Evolutionary conservation across 352 stramenopile genomes (phyloP), one percentile per base, ranked within the genome.

Genomic region (Globisporangium polare): DNA sequence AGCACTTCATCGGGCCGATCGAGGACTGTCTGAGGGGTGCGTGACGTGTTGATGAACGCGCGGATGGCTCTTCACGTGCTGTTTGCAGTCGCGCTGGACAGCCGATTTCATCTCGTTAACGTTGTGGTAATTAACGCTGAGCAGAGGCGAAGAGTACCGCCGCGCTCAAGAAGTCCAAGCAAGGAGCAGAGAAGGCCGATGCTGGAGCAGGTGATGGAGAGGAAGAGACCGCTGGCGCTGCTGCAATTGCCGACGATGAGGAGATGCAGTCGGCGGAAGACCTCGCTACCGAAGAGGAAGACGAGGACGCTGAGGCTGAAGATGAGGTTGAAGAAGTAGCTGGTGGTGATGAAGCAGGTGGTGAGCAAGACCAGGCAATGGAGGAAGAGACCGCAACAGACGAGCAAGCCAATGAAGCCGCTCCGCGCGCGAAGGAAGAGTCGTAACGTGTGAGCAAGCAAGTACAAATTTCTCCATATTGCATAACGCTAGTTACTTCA

Each of bases 1-100:
- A 89, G 53, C 78, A 89, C 53, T 92, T 94, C 53, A 70, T 89
- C 24, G 72, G 68, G 31, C 78, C 86, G 0, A 75, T 92, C 33
- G 86, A 92, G 57, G 64, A 76, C 3, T 94, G 80, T 66, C 43
- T 94, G n/a, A 59, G 75, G 72, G 81, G 81, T 91, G n/a, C 18
- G 41, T 46, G 37, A 17, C 37, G 18, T 43, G 33, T 41, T 10
- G 29, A 41, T 41, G 8, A 10, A 41, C 33, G 33, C 33, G 6
- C n/a, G n/a, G n/a, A n/a, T n/a, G n/a, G n/a, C n/a, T n/a, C n/a
- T n/a, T n/a, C n/a, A n/a, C n/a, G n/a, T n/a, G n/a, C n/a, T n/a
- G n/a, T n/a, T n/a, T n/a, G n/a, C n/a, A n/a, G n/a, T n/a, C n/a
- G n/a, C n/a, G n/a, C n/a, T n/a, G n/a, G n/a, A n/a, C n/a, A n/a